Evolutionary conservation across 2,329 filamentous ascomycete species (phyloP), one percentile per base, ranked within the genome.

Genomic region (Albifimbria verrucaria): DNA sequence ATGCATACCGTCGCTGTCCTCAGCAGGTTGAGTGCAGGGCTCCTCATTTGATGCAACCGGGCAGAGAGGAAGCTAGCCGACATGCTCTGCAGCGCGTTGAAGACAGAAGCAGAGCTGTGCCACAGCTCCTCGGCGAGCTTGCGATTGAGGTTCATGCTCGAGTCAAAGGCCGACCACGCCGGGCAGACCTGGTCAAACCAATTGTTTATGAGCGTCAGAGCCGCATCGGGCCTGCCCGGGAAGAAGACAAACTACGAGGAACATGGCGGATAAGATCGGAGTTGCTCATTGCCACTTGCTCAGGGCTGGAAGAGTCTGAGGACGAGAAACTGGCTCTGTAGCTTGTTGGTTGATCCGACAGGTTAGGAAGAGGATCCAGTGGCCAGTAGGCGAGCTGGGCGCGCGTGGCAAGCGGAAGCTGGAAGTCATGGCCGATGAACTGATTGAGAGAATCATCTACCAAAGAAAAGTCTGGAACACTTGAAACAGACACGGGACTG

Each of bases 181-280:
- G 72, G 64, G 39, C 72, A 75, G 7, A 75, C 72, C 15, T 72
- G 64, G 1, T 68, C 63, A 50, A 75, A 75, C 72, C 72, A 75
- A 51, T 64, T 64, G 47, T 58, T 65, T 21, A 74, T 69, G 10
- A 74, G 64, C 1, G 43, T 46, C 21, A 21, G 10, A 20, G 20
- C 22, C 20, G 20, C 20, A 17, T 77, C 76, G 7, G 86, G 83
- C 0, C 64, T 95, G 55, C 84, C 88, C 59, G 75, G 65, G 0
- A 61, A 74, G 43, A 75, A 72, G 26, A 57, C n/a, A n/a, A n/a
- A n/a, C n/a, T n/a, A n/a, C n/a, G n/a, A n/a, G n/a, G n/a, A n/a
- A n/a, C n/a, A n/a, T n/a, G n/a, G n/a, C n/a, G n/a, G n/a, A n/a
- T n/a, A n/a, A n/a, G n/a, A n/a, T n/a, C n/a, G n/a, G n/a, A n/a